Base-by-base conservation (phyloP, 306 rosid genomes). In the Quercus aquifolioides region DNA sequence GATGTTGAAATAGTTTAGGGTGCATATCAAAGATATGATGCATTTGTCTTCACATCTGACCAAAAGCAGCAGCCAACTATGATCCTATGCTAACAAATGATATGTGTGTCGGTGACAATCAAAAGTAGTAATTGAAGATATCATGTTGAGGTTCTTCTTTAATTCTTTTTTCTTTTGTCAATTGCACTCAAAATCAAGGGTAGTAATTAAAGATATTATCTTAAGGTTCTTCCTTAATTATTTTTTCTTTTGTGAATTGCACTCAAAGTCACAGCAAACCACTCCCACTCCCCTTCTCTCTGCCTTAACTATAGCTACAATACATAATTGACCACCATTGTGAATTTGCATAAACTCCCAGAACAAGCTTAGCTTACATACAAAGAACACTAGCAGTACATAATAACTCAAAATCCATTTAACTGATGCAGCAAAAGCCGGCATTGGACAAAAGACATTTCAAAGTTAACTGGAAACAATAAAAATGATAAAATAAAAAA, bases 391-490 rank as follows among this genome's bases (percentile, higher is more conserved):
- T 19, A 4, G 5, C 54, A 12, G 54, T 49, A 49, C 3, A 28
- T 15, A 30, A 63, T 12, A 41, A 30, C n/a, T 30, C 69, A 63
- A 63, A 26, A 63, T 63, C 69, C 43, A 28, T 26, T 63, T 14
- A 28, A 63, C 69, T 17, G 14, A 63, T 26, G 21, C 25, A 31
- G 23, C 19, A 31, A 15, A 17, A 33, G 20, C 41, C 19, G 17
- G 51, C 14, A 65, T 65, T 7, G 25, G 25, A 33, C 5, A 2
- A 33, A 65, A 11, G 49, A 31, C 80, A 77, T 76, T 21, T 81
- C 76, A 79, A 19, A 19, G 49, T 63, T 41, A 78, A 86, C 74
- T 57, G 68, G 82, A 81, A 73, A 72, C 49, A 38, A 76, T 17
- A 41, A 67, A 8, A 31, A 67, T 67, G 23, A 33, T 1, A 19